Evolutionary conservation across 306 rosid species (phyloP), one percentile per base, ranked within the genome.

Genomic region (Cyamopsis tetragonoloba): DNA sequence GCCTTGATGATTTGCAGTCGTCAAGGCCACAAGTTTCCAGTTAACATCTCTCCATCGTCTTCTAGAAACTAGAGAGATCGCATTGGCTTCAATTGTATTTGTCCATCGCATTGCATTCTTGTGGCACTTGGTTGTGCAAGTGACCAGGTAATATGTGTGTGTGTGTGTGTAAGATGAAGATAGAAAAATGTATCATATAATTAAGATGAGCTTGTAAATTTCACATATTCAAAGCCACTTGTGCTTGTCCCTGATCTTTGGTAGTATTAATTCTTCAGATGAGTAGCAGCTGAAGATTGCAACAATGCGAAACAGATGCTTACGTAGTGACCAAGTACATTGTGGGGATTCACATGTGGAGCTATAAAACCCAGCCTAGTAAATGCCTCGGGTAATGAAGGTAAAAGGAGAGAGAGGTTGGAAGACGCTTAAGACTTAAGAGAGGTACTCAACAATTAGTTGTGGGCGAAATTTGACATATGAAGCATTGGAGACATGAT

Each of bases 1-100:
- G 48, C 27, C 62, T 24, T 35, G 68, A 73, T 39, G 59, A 72
- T 31, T 34, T 48, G 72, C 44, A 48, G 44, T 73, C 82, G 44
- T 73, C 82, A 65, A 78, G 75, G 78, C 62, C 15, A 61, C 75
- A 70, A 58, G 63, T 38, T 81, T 75, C 87, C 49, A 35, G 78
- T 62, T 83, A 61, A 70, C 50, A 44, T 27, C 37, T 42, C 72
- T 54, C 35, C 35, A 68, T n/a, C 68, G 9, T 55, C 50, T 61
- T 63, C 37, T 54, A 54, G 78, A 69, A 76, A 66, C 49, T 42
- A 55, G 77, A 69, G 77, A 62, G 35, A 56, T 53, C 63, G 74
- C 47, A 54, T 65, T 58, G 86, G 80, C 78, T 65, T 57, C 74
- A 72, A 69, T 48, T 67, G 67, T 12, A 49, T 76, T 59, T 55